Percentiles rank a stretch among this genome's conserved stretches.
Conservation (phyloP, 495 filamentous ascomycete species). For the Xylaria nigripes region DNA sequence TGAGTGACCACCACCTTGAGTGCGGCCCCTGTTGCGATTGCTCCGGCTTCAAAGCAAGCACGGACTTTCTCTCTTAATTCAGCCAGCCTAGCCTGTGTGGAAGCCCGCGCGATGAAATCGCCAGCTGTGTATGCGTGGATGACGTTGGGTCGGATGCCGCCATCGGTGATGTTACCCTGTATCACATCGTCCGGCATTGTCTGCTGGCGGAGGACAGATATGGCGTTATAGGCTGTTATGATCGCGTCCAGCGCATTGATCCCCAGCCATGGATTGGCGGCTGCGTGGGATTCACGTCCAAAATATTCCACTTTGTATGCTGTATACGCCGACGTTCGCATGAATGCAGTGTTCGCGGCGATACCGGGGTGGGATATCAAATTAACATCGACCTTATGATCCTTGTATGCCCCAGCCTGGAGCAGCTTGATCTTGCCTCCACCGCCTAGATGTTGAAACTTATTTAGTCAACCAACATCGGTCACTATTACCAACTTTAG, state of each 20-base stretch:
- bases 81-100: conserved; percentile 38
- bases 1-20: conserved; percentile 38
- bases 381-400: conserved; percentile 50
- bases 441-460: conserved; percentile 34
- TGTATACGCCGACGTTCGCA: conserved; percentile 43
- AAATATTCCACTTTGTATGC: conserved; percentile 44
- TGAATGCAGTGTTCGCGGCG: conserved; percentile 32
- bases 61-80: conserved; percentile 43
- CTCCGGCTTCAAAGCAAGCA: conserved; percentile 54
- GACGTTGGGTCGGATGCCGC: conserved; percentile 53
- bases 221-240: conserved; percentile 52
- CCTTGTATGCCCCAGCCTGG: conserved; percentile 53
- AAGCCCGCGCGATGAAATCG: conserved; percentile 45
- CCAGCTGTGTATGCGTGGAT: conserved; percentile 51
- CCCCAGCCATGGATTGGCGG: conserved; percentile 55
- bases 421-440: conserved; percentile 62
- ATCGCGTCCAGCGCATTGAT: conserved; percentile 59
- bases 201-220: conserved; percentile 56
- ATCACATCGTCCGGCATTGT: conserved; percentile 53
- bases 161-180: conserved; percentile 50
- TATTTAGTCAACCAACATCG: conserved; percentile 3
- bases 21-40: conserved; percentile 50
- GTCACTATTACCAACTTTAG: background rate
- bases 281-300: conserved; percentile 47
- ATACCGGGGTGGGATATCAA: conserved; percentile 55